Evolutionary conservation across 352 stramenopile species (phyloP), one percentile per base, ranked within the genome.

Genomic region (Pythium phragmiticola): DNA sequence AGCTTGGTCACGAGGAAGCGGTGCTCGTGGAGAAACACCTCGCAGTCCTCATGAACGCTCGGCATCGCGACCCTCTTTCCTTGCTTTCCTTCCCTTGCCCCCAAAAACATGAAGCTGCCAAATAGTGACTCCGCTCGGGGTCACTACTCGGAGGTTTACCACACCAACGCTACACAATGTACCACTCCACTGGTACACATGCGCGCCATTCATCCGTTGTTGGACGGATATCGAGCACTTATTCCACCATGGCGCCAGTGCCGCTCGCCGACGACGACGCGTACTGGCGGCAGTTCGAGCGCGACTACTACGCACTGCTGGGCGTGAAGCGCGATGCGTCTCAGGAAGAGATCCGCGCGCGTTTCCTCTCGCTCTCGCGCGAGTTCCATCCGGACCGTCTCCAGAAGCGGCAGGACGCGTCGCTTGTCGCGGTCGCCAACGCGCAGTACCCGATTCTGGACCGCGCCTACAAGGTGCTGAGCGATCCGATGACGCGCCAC

Each of bases 381-480:
- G 84, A 92, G 72, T 92, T 94, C 66, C 88, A 96, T 58, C 88
- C 88, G 19, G 88, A 96, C 59, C 78, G 82, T 11, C 78, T 80
- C 21, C 74, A 65, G 37, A 73, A 81, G 49, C 69, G 63, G n/a
- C 59, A 70, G 54, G 78, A 89, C 58, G 65, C 67, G 9, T 68
- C 70, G 68, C 74, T 90, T 16, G 69, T 88, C 26, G 79, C 77
- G 17, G 73, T 87, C 7, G 85, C 85, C 28, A 92, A 92, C 65
- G 68, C 77, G 59, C 79, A 92, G 66, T 94, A 92, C 68, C 81
- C 85, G 51, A 63, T 82, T n/a, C 64, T 94, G 39, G 83, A 94
- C 65, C 72, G 83, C 49, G 85, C 85, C 1, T 94, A 94, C 76
- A 92, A 92, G 62, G 82, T 94, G 54, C 74, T 94, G 3, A 82